These are phyloP conservation scores for Juncus inflexus DNA, from an alignment of 176 grass and related monocot genomes.

Conservation along the genomic window DNA sequence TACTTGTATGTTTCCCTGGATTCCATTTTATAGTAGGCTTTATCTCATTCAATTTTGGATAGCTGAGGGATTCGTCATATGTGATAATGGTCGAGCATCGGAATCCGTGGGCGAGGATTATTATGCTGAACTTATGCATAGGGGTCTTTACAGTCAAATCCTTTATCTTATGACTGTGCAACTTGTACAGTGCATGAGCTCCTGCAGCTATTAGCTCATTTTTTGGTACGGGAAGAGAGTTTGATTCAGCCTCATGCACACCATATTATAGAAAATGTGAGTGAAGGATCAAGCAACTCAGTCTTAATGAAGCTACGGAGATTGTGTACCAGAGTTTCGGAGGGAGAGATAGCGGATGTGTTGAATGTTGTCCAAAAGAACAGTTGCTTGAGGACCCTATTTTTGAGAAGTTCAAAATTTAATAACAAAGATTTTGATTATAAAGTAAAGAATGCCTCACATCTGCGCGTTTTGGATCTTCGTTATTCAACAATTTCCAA, in stretches of 20 bases:
- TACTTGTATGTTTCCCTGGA: constrained; percentile 32
- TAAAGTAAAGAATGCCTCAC: not conserved
- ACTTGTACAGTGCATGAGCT: constrained; percentile 26
- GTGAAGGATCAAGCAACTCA: not conserved
- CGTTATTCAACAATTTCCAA: not conserved
- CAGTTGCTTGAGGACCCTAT: constrained; percentile 14
- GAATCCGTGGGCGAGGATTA: constrained; percentile 23
- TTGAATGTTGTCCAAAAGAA: not conserved
- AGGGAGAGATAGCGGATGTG: not conserved
- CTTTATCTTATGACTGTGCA: not conserved
- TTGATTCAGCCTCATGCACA: not conserved
- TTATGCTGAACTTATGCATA: constrained; percentile 31
- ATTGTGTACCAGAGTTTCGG: not conserved
- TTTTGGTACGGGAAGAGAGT: constrained; percentile 14
- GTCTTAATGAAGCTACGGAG: not conserved
- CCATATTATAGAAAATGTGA: not conserved
- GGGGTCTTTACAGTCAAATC: constrained; percentile 30
- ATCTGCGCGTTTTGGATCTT: constrained; percentile 31
- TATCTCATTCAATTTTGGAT: constrained; percentile 25
- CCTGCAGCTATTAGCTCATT: constrained; percentile 23
- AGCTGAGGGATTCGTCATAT: constrained; percentile 36
- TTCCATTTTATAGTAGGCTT: not conserved
- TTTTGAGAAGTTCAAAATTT: not conserved
- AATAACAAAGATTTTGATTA: not conserved
- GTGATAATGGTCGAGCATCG: not conserved